Conservation (phyloP, 2,329 filamentous ascomycete genomes). For the Fusarium dlaminii region DNA sequence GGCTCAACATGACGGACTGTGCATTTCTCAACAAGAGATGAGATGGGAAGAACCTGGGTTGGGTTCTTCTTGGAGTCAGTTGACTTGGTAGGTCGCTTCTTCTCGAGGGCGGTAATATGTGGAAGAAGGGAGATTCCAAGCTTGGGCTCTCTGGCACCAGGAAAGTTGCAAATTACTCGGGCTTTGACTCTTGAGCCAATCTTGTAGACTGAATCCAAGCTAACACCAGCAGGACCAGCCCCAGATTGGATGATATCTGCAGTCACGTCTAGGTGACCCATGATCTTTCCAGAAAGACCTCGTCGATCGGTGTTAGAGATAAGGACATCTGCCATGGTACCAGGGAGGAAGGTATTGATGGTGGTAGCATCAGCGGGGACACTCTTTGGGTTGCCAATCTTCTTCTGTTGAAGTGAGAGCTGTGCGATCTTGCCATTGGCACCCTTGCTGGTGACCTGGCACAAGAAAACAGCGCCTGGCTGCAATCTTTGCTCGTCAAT, state of each 20-base stretch:
- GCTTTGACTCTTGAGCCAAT: slow-evolving; percentile 85
- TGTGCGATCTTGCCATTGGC: slow-evolving; percentile 86
- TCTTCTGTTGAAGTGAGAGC: slow-evolving; percentile 77
- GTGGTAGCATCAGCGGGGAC: slow-evolving; percentile 81
- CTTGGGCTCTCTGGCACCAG: slow-evolving; percentile 80
- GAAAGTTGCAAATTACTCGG: slow-evolving; percentile 88
- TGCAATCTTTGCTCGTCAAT: slow-evolving; percentile 75
- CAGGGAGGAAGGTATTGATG: slow-evolving; percentile 89
- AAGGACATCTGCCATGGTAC: slow-evolving; percentile 87
- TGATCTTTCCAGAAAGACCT: slow-evolving; percentile 88
- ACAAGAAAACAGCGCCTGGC: slow-evolving; percentile 86
- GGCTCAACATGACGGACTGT: slow-evolving; percentile 83
- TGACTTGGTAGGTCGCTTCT: slow-evolving; percentile 51
- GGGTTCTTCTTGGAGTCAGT: slow-evolving; percentile 58
- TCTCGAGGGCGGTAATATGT: slow-evolving; percentile 75
- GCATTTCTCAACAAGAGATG: slow-evolving; percentile 79
- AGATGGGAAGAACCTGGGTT: slow-evolving; percentile 71
- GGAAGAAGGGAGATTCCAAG: slow-evolving; percentile 88
- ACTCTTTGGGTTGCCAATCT: slow-evolving; percentile 72
- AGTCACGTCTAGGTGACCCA: slow-evolving; percentile 90
- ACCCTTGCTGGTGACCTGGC: slow-evolving; percentile 78
- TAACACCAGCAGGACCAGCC: slow-evolving; percentile 71
- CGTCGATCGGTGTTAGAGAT: slow-evolving; percentile 77
- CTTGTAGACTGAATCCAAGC: slow-evolving; percentile 82
- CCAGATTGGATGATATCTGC: slow-evolving; percentile 92